Percentiles rank a stretch among this genome's conserved stretches.
These are phyloP conservation scores for Phialocephala subalpina DNA, from an alignment of 2,329 filamentous ascomycete genomes.

Conservation along the genomic window DNA sequence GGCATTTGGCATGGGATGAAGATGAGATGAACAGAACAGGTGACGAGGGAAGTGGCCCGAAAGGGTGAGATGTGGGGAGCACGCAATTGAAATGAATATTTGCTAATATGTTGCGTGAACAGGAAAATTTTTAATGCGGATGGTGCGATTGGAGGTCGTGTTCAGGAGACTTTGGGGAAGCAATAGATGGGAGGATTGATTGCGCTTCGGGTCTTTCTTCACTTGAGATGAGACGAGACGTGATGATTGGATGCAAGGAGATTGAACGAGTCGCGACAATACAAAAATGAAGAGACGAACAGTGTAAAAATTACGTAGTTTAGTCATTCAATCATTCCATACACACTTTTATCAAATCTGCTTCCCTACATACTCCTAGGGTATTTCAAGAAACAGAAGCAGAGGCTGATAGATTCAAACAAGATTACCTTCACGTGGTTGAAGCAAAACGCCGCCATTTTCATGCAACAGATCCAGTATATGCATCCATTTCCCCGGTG, in stretches of 20 bases:
- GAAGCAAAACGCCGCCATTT: not conserved
- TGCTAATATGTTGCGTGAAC: constrained; percentile 3
- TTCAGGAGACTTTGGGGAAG: constrained; percentile 46
- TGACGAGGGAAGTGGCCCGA: not conserved
- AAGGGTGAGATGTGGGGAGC: not conserved
- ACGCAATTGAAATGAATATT: constrained; percentile 3
- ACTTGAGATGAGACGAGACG: not conserved
- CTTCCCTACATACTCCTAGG: not conserved
- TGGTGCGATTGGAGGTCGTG: constrained; percentile 46
- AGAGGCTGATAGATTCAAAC: not conserved
- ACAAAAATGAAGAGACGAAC: not conserved
- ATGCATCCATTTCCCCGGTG: not conserved
- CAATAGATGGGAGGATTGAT: too few relatives aligned
- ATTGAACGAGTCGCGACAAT: not conserved
- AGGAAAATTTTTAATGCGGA: constrained; percentile 47
- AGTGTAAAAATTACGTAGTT: constrained; percentile 3
- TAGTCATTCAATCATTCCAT: constrained; percentile 1
- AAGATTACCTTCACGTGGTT: not conserved
- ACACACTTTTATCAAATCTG: too few relatives aligned
- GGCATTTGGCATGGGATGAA: not conserved
- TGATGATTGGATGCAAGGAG: not conserved
- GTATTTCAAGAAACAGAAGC: not conserved
- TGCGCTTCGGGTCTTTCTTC: too few relatives aligned
- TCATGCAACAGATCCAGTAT: constrained; percentile 1
- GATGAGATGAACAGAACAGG: not conserved